These are phyloP conservation scores for Aspergillus diversus DNA, from an alignment of 495 filamentous ascomycete species.

Conservation along the genomic window DNA sequence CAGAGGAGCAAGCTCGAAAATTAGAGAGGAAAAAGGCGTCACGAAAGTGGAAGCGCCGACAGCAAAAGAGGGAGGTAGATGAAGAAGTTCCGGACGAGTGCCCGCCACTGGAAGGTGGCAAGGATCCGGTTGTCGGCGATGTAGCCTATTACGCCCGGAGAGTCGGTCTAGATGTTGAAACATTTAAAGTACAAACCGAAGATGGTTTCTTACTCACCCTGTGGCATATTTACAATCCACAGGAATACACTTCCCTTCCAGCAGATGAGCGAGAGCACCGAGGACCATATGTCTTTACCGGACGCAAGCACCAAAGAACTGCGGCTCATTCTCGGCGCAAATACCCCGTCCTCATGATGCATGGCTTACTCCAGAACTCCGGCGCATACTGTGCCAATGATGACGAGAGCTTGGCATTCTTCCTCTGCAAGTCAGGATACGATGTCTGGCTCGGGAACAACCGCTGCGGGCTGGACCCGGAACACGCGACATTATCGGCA, in stretches of 20 bases:
- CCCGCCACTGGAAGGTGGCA: conserved; percentile 74
- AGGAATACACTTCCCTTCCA: conserved; percentile 62
- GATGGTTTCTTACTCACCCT: conserved; percentile 90
- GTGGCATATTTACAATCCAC: conserved; percentile 89
- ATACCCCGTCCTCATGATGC: conserved; percentile 88
- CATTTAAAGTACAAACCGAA: conserved; percentile 85
- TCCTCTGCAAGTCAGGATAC: conserved; percentile 87
- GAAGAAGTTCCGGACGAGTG: conserved; percentile 57
- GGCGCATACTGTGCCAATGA: conserved; percentile 92
- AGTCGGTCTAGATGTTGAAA: conserved; percentile 86
- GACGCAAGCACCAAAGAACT: conserved; percentile 17
- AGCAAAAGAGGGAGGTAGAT: conserved; percentile 39
- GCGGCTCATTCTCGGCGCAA: conserved; percentile 52
- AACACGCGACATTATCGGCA: conserved; percentile 70
- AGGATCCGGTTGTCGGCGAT: conserved; percentile 77
- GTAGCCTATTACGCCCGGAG: conserved; percentile 85
- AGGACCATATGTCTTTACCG: conserved; percentile 38
- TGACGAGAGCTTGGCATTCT: conserved; percentile 89
- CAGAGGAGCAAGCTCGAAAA: conserved; percentile 65
- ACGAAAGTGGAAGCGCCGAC: conserved; percentile 61
- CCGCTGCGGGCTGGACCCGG: conserved; percentile 81
- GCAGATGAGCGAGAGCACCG: conserved; percentile 37
- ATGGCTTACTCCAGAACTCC: conserved; percentile 83
- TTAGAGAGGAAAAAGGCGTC: conserved; percentile 58
- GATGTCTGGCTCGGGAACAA: conserved; percentile 98